Conservation (phyloP, 345 rosid species). For the Orychophragmus violaceus region DNA sequence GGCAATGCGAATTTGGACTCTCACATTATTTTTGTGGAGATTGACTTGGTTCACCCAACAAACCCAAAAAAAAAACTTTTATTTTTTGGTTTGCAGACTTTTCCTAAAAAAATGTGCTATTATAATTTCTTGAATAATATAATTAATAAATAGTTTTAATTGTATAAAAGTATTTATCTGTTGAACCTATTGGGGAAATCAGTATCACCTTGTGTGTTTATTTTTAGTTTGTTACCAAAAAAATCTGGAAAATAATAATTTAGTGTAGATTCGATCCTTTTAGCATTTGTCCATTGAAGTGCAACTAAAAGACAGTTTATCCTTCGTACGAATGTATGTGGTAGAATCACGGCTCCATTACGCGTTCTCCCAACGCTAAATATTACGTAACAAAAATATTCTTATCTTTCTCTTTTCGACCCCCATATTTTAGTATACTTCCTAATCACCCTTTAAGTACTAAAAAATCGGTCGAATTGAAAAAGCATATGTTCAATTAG, state of each 20-base stretch:
- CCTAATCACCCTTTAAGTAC: background rate
- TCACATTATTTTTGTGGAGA: no score
- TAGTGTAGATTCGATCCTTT: slow-evolving; percentile 5
- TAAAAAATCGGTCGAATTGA: background rate
- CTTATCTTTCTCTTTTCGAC: background rate
- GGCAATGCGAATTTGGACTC: no score
- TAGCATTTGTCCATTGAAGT: background rate
- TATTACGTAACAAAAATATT: background rate
- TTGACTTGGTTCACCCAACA: no score
- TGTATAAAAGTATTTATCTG: background rate
- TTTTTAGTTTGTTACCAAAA: background rate
- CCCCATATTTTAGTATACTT: background rate
- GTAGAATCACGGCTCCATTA: slow-evolving; percentile 10
- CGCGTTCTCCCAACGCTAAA: slow-evolving; percentile 26
- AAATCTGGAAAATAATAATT: background rate
- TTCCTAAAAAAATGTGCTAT: no score
- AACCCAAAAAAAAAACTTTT: no score
- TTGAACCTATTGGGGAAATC: background rate
- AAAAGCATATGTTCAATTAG: background rate
- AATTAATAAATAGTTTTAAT: background rate
- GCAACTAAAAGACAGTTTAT: background rate
- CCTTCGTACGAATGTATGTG: background rate
- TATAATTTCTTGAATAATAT: no score
- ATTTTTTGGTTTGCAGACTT: no score
- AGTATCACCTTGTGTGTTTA: background rate